Base-by-base conservation (phyloP, 1,139 yeast genomes). In the Magnusiomyces sp. region DNA sequence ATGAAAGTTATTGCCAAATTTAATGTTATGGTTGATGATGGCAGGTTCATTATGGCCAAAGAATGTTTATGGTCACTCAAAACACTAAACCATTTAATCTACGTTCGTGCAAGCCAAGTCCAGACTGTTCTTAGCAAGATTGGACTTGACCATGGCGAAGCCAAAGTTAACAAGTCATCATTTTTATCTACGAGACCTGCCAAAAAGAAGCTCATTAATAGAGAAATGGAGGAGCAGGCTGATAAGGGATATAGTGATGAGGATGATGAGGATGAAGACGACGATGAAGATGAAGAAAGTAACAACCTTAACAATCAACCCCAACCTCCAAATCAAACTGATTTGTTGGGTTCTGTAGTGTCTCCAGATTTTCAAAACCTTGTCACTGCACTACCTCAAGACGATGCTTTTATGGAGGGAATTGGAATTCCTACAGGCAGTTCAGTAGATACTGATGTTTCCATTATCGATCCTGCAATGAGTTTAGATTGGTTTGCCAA, bases 51-150 rank as follows among this genome's bases (percentile, higher is more conserved):
- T 45, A 81, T 81, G 87, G 79, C 76, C 10, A 71, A 72, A 48
- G 86, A 81, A 59, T 78, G 83, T 59, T 62, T 78, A 31, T 81
- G 87, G 87, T 81, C 80, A 1, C 61, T 81, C 39, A 78, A 78
- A 54, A 76, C 75, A 69, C 67, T 79, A 48, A 79, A 77, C 57
- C 76, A 76, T 53, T 72, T 79, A 56, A 64, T 78, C 45, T 65
- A 73, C 14, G 65, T 77, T 50, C 66, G 80, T 49, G 64, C 78
- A 48, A 63, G 70, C 49, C 75, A 76, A 53, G 70, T 76, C 31
- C 62, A 71, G 23, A 50, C 56, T 7, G 59, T 62, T 2, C 63
- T 80, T 46, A 61, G 61, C 11, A 60, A 58, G 5, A 68, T 75
- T 40, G 84, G 84, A 0, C 69, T 72, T 2, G 81, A 79, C 58